Evolutionary conservation across 208 protist genomes (phyloP).

Genomic region (Vickermania ingenoplastis): DNA sequence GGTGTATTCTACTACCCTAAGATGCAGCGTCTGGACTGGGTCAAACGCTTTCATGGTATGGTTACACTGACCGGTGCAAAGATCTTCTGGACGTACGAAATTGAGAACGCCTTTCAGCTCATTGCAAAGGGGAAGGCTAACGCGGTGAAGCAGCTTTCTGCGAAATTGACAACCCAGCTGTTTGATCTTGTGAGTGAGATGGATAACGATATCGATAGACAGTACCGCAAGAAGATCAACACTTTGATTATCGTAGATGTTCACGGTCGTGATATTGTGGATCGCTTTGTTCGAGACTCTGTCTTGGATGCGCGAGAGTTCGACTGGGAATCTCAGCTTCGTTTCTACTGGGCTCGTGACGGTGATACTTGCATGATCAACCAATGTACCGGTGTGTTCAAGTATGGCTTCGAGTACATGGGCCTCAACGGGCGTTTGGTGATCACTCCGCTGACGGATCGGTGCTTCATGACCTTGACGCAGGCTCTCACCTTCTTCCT

Average conservation of each 20-base stretch:
- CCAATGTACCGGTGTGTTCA: constrained; percentile 96
- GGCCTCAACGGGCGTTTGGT: constrained; percentile 98
- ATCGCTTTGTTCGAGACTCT: constrained; percentile 97
- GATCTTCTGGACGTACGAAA: constrained; percentile 99
- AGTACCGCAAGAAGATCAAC: constrained; percentile 97
- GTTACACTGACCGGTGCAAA: constrained; percentile 93
- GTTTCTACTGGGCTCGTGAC: constrained; percentile 97
- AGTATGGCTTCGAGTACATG: constrained; percentile 99
- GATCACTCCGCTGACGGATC: constrained; percentile 98
- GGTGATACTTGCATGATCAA: constrained; percentile 93
- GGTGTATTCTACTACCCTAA: constrained; percentile 97
- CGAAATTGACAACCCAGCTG: constrained; percentile 89
- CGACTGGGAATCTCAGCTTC: constrained; percentile 98
- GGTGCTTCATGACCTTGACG: constrained; percentile 99
- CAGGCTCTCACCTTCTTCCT: constrained; percentile 97
- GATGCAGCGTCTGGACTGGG: constrained; percentile 91
- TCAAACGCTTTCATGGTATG: constrained; percentile 95
- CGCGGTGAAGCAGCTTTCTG: constrained; percentile 94
- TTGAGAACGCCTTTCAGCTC: constrained; percentile 94
- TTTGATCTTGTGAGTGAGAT: constrained; percentile 95
- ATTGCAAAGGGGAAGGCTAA: constrained; percentile 92
- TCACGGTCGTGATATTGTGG: constrained; percentile 98
- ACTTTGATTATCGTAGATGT: constrained; percentile 99
- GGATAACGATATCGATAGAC: constrained; percentile 88
- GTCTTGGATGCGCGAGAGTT: constrained; percentile 97